A percentile compares a stretch with the other conserved stretches of the same genome.
phyloP scores from a whole-genome alignment of 768 basidiomycete species.

The Boletus insuetus region DNA sequence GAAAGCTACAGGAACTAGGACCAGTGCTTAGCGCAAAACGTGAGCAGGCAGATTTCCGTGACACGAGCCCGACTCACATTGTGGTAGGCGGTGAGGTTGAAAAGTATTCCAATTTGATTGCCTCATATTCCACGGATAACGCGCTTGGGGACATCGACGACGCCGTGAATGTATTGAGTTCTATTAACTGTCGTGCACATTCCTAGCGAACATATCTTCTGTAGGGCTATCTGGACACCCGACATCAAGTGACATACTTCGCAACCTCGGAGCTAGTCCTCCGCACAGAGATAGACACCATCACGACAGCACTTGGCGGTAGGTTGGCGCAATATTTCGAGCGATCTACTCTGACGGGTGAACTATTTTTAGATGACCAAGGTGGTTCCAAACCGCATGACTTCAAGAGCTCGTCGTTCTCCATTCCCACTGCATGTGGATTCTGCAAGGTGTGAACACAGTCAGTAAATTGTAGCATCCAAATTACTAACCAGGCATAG shows the following conservation, averaged over 20 bases:
- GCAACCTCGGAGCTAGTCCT: conserved; percentile 55
- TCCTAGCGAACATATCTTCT: conserved; percentile 3
- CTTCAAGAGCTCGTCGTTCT: conserved; percentile 85
- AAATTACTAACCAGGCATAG: conserved; percentile 35
- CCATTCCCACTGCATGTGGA: conserved; percentile 77
- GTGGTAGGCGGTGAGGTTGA: conserved; percentile 53
- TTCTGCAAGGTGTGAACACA: conserved; percentile 66
- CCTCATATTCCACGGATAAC: conserved; percentile 45
- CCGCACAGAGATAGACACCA: conserved; percentile 61
- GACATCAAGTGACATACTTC: conserved; percentile 56
- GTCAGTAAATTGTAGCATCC: neutral
- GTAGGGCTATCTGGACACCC: conserved; percentile 62
- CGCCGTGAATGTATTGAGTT: conserved; percentile 18
- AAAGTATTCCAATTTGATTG: conserved; percentile 45
- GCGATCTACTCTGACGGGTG: conserved; percentile 5
- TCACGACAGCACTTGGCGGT: conserved; percentile 65
- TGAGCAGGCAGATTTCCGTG: conserved; percentile 33
- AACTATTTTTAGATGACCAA: conserved; percentile 56
- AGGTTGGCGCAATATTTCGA: conserved; percentile 17
- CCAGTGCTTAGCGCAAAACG: conserved; percentile 60
- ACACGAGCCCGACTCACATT: conserved; percentile 6
- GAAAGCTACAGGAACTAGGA: conserved; percentile 62
- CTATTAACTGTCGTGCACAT: neutral
- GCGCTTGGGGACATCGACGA: conserved; percentile 53
- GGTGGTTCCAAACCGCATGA: conserved; percentile 68